These are phyloP conservation scores for Alternaria ethzedia DNA, from an alignment of 2,329 filamentous ascomycete species.

Conservation along the genomic window DNA sequence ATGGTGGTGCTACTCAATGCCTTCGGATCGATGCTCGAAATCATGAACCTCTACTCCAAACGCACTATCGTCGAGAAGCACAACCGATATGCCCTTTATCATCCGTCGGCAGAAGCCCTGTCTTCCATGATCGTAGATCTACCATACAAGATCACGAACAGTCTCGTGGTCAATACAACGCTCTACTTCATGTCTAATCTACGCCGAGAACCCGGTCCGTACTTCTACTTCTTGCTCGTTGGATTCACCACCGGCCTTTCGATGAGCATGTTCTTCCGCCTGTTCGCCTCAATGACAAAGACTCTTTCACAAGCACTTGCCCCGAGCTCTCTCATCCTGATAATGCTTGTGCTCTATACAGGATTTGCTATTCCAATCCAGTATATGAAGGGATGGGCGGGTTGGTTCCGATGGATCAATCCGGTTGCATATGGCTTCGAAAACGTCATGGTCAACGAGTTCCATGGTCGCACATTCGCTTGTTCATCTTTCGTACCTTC, in stretches of 20 bases:
- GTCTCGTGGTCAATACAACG: slow-evolving; percentile 48
- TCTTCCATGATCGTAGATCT: slow-evolving; percentile 51
- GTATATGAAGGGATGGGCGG: slow-evolving; percentile 57
- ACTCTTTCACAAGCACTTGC: slow-evolving; percentile 64
- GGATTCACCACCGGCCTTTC: slow-evolving; percentile 62
- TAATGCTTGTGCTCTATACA: slow-evolving; percentile 68
- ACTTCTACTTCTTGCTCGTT: slow-evolving; percentile 81
- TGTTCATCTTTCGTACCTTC: slow-evolving; percentile 48
- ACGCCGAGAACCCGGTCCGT: slow-evolving; percentile 66
- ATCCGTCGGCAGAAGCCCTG: slow-evolving; percentile 80
- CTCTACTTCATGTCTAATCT: slow-evolving; percentile 56
- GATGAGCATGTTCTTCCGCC: slow-evolving; percentile 85
- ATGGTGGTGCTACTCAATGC: slow-evolving; percentile 85
- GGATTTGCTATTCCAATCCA: slow-evolving; percentile 71
- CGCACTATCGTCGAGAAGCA: slow-evolving; percentile 87
- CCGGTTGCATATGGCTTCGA: slow-evolving; percentile 81
- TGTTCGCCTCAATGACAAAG: slow-evolving; percentile 74
- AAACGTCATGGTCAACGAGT: slow-evolving; percentile 77
- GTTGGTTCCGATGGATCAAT: slow-evolving; percentile 69
- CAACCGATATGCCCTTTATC: slow-evolving; percentile 80
- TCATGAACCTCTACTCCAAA: slow-evolving; percentile 76
- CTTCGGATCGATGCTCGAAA: slow-evolving; percentile 62
- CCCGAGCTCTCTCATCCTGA: slow-evolving; percentile 61
- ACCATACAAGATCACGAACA: slow-evolving; percentile 52
- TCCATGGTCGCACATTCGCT: slow-evolving; percentile 26